These are phyloP conservation scores for Bacterosira constricta DNA, from an alignment of 108 stramenopile species.

Conservation along the genomic window DNA sequence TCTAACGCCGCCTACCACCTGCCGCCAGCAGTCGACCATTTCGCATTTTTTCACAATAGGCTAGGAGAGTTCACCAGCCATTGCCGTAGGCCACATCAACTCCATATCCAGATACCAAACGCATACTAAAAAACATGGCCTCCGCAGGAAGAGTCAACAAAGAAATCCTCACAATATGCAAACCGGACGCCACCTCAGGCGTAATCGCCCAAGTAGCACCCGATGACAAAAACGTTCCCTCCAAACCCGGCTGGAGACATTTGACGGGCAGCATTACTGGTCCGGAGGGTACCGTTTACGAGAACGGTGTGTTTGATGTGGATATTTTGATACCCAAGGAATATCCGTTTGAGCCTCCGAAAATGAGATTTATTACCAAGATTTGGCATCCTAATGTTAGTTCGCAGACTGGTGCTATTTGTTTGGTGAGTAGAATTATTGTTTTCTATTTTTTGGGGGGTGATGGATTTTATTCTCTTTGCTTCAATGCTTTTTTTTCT, in stretches of 20 bases:
- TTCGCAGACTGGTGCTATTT: conserved; percentile 96
- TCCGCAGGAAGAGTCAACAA: conserved; percentile 34
- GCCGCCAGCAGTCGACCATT: neutral
- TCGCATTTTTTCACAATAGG: neutral
- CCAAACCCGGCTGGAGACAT: conserved; percentile 48
- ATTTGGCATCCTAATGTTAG: conserved; percentile 98
- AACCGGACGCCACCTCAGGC: conserved; percentile 25
- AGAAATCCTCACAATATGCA: conserved; percentile 30
- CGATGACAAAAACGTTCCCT: conserved; percentile 19
- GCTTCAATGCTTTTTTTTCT: too few species aligned
- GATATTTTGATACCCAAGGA: conserved; percentile 80
- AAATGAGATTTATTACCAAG: conserved; percentile 93
- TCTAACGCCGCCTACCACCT: neutral
- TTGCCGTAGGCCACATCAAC: neutral
- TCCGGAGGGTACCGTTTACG: conserved; percentile 76
- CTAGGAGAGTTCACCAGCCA: neutral
- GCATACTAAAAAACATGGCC: conserved; percentile 5
- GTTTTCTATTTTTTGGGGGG: neutral
- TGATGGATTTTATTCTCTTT: too few species aligned
- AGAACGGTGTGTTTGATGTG: conserved; percentile 81
- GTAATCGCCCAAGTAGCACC: conserved; percentile 19
- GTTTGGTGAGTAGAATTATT: conserved; percentile 69
- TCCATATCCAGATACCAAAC: neutral
- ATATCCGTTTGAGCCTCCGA: conserved; percentile 95
- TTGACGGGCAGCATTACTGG: conserved; percentile 74